Percentiles rank a stretch among this genome's conserved stretches.
Evolutionary conservation across 1,284 basidiomycete species (phyloP).

Genomic region (Pulveroboletus sp.): DNA sequence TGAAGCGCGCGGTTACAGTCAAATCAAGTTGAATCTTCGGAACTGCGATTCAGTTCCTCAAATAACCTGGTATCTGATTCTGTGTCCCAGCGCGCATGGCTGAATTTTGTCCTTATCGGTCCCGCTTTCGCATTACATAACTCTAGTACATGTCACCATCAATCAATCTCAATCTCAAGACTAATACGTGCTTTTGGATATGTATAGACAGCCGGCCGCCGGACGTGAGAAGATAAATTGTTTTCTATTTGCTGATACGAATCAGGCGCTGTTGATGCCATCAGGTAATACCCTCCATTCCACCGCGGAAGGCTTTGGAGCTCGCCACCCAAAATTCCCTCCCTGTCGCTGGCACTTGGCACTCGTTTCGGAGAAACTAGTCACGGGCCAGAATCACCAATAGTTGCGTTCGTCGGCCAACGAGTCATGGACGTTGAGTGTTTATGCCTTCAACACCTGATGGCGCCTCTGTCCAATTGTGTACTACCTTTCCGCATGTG

Average conservation of each 20-base stretch:
- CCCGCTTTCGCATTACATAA: background rate
- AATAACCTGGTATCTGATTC: background rate
- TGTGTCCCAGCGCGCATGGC: background rate
- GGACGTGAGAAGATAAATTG: background rate
- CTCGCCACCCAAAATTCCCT: background rate
- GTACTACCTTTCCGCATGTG: background rate
- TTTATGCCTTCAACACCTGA: background rate
- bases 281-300: background rate
- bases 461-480: background rate
- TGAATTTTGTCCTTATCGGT: background rate
- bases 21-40: background rate
- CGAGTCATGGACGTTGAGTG: background rate
- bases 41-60: background rate
- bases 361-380: background rate
- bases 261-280: background rate
- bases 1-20: background rate
- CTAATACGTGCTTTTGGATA: background rate
- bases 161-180: background rate
- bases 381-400: background rate
- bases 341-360: background rate
- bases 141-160: background rate
- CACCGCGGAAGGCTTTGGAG: no score
- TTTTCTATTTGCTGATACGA: background rate
- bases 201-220: background rate
- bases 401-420: background rate